Evolutionary conservation across 2,329 filamentous ascomycete genomes (phyloP), one percentile per base, ranked within the genome.

Genomic region (Spiromastix sp.): DNA sequence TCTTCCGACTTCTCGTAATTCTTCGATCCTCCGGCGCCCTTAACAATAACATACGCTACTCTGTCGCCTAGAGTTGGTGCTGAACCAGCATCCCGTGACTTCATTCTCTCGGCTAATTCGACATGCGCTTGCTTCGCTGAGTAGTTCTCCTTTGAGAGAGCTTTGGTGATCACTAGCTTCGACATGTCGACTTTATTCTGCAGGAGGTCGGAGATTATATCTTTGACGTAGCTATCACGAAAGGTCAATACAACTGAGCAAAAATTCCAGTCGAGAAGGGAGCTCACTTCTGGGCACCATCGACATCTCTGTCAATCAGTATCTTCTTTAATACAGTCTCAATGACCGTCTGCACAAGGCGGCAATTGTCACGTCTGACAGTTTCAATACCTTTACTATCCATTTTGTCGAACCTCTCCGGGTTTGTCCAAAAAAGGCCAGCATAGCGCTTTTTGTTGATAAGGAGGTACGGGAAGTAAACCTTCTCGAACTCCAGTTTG

Each of bases 361-460:
- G 71, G 56, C 91, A 98, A 56, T 98, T 98, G 59, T 98, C 91
- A 71, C 91, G 74, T 47, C 91, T 81, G 30, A 98, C 93, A 3
- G 91, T 98, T 63, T 98, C 91, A 47, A 98, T 96, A 70, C 91
- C 91, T 60, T 98, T 98, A 41, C 85, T 96, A 61, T 98, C 91
- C 93, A 98, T 98, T 70, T 96, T 98, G 72, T 98, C 93, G 59
- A 82, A 91, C 61, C 94, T 95, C 27, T 89, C 75, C 1, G 89
- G 77, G 46, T 82, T 91, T 4, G 91, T 98, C 87, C 87, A 98
- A 64, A 85, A 96, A 20, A 98, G 64, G n/a, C 91, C 91, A 6
- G 91, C 91, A 52, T 98, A 98, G 44, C 91, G 82, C 69, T 98
- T 98, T 70, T 98, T 98, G 77, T 98, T 98, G 77, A 98, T 98